Evolutionary conservation across 495 filamentous ascomycete genomes (phyloP), one percentile per base, ranked within the genome.

Genomic region (Delitschia confertaspora): DNA sequence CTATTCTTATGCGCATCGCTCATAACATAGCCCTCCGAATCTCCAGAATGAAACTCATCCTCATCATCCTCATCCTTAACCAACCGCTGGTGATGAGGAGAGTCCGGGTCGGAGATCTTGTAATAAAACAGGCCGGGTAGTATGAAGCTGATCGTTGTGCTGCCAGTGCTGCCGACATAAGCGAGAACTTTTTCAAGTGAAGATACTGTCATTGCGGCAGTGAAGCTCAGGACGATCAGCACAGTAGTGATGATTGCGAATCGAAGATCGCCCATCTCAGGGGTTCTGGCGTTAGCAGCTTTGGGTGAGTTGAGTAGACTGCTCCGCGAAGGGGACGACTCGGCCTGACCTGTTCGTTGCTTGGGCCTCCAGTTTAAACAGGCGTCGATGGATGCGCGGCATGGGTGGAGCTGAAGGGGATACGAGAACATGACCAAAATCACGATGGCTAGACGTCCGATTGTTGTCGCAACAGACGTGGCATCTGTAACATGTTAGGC

Each of bases 341-440:
- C 61, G 16, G 44, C 39, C 25, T 56, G 42, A 34, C 6, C 18
- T 20, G 23, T 41, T 68, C 63, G 8, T 65, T 69, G 64, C 48
- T 59, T 65, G 20, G 87, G 88, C 6, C 86, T 78, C 93, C 93
- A 98, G 65, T 83, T 86, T 16, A 94, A 62, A 10, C 95, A 83
- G 1, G 93, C 91, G 56, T 95, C 88, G 38, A 95, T 72, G 5
- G 85, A 93, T 7, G 91, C 91, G 40, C 91, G 75, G 63, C 89
- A 95, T 2, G 91, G 91, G 64, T 98, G 91, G 32, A 91, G 77
- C 65, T 98, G 91, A 2, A 98, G 73, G 5, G 91, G 93, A 48
- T 95, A 91, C 18, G 86, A 93, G 64, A 96, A 96, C 71, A 93
- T 87, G 46, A 98, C 93, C 6, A 98, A 79, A 55, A 95, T 73